Conservation (phyloP, 2,329 filamentous ascomycete genomes). For the Phoma sp. region DNA sequence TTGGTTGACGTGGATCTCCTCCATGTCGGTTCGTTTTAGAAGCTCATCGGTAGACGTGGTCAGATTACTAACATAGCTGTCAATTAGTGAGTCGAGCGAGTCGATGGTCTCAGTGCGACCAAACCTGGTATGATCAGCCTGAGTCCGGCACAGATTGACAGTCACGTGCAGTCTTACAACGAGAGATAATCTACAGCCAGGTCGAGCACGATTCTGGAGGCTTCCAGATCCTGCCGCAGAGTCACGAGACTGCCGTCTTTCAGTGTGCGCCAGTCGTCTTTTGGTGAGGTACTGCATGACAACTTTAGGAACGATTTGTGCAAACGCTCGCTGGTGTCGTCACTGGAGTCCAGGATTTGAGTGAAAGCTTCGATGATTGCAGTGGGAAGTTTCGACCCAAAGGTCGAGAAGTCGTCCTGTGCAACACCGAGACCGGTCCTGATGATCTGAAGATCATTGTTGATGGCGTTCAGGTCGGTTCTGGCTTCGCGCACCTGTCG, state of each 20-base stretch:
- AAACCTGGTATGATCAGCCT: constrained; percentile 21
- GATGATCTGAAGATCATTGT: constrained; percentile 40
- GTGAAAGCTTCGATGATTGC: constrained; percentile 35
- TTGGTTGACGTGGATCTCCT: constrained; percentile 33
- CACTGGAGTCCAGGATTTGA: constrained; percentile 41
- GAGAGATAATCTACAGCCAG: constrained; percentile 39
- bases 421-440: constrained; percentile 40
- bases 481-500: constrained; percentile 41
- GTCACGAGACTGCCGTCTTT: constrained; percentile 24
- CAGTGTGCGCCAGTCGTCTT: constrained; percentile 30
- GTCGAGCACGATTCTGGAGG: constrained; percentile 36
- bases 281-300: constrained; percentile 29
- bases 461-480: constrained; percentile 42
- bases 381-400: constrained; percentile 24
- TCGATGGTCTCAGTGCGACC: constrained; percentile 29
- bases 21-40: constrained; percentile 33
- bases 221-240: constrained; percentile 35
- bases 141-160: not conserved
- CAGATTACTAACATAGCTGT: constrained; percentile 23
- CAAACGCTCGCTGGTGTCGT: constrained; percentile 32
- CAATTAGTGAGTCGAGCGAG: constrained; percentile 27
- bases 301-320: constrained; percentile 40
- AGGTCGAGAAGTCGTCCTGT: constrained; percentile 40
- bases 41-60: constrained; percentile 30
- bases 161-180: constrained; percentile 27